Conservation (phyloP, 345 rosid genomes). For the Syzygium grande region DNA sequence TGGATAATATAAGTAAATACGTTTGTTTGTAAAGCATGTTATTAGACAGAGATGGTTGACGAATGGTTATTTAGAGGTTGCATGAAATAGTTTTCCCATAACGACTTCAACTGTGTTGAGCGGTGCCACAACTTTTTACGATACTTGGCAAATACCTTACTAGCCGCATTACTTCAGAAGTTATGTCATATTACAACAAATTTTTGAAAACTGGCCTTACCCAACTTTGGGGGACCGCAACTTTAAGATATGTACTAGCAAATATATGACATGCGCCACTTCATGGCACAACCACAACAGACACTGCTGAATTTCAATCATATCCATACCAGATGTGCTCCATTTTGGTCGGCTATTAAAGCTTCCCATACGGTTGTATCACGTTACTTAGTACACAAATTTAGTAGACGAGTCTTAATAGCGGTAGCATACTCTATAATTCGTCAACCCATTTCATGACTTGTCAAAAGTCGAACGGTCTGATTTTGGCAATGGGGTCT, state of each 20-base stretch:
- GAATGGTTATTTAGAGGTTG: not conserved
- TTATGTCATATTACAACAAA: not conserved
- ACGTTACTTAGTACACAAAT: not conserved
- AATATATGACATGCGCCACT: not conserved
- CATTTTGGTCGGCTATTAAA: not conserved
- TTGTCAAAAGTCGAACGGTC: not conserved
- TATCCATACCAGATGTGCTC: not conserved
- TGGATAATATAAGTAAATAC: not conserved
- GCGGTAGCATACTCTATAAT: not conserved
- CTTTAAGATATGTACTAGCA: not conserved
- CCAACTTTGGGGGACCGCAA: not conserved
- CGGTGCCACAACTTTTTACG: not conserved
- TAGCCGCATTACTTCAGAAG: not conserved
- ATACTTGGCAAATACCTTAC: not conserved
- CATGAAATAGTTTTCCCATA: not conserved
- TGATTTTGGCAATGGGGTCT: not conserved
- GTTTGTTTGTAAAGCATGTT: not conserved
- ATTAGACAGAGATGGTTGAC: not conserved
- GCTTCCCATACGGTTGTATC: not conserved
- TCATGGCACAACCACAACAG: not conserved
- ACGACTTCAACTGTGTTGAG: not conserved
- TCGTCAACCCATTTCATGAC: not conserved
- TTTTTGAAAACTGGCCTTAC: not conserved
- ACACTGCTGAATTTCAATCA: not conserved
- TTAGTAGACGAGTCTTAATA: not conserved